A percentile compares a stretch with the other conserved stretches of the same genome.
Evolutionary conservation across 768 basidiomycete genomes (phyloP).

Genomic region (Boletus patriciae): DNA sequence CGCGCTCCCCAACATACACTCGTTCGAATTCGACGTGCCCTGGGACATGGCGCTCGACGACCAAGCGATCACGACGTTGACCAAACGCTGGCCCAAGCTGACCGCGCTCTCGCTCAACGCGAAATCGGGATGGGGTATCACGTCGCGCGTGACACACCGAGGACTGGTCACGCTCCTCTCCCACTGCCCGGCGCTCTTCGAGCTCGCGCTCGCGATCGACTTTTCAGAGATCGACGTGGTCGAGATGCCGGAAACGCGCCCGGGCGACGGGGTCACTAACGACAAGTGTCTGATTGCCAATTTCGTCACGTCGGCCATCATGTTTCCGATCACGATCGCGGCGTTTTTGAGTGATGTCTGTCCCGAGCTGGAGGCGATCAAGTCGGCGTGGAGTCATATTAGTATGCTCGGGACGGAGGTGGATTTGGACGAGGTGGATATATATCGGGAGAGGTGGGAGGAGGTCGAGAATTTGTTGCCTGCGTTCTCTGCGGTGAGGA

Average conservation of each 20-base stretch:
- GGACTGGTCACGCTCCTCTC: slow-evolving; percentile 25
- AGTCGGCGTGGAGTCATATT: slow-evolving; percentile 13
- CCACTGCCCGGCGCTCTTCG: slow-evolving; percentile 5
- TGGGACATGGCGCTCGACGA: slow-evolving; percentile 25
- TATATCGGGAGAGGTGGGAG: slow-evolving; percentile 20
- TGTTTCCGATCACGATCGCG: slow-evolving; percentile 17
- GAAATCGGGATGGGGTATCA: slow-evolving; percentile 18
- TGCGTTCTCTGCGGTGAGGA: slow-evolving; percentile 22
- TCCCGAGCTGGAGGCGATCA: slow-evolving; percentile 15
- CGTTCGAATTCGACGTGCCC: slow-evolving; percentile 18
- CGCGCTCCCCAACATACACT: slow-evolving; percentile 5
- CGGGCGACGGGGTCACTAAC: slow-evolving; percentile 13
- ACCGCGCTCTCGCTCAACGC: slow-evolving; percentile 17
- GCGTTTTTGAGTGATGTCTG: slow-evolving; percentile 30
- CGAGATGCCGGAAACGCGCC: not conserved
- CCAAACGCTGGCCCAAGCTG: slow-evolving; percentile 24
- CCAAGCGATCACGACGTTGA: slow-evolving; percentile 15
- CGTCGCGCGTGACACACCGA: slow-evolving; percentile 18
- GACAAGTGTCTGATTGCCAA: slow-evolving; percentile 7
- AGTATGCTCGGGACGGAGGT: not conserved
- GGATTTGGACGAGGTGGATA: slow-evolving; percentile 9
- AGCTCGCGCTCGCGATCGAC: slow-evolving; percentile 23
- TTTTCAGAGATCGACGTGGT: slow-evolving; percentile 16
- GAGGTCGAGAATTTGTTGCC: slow-evolving; percentile 26
- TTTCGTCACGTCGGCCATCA: slow-evolving; percentile 25